A percentile compares a stretch with the other conserved stretches of the same genome.
Conservation (phyloP, 192 early-diverging fungal species). For the Thamnidium elegans region DNA sequence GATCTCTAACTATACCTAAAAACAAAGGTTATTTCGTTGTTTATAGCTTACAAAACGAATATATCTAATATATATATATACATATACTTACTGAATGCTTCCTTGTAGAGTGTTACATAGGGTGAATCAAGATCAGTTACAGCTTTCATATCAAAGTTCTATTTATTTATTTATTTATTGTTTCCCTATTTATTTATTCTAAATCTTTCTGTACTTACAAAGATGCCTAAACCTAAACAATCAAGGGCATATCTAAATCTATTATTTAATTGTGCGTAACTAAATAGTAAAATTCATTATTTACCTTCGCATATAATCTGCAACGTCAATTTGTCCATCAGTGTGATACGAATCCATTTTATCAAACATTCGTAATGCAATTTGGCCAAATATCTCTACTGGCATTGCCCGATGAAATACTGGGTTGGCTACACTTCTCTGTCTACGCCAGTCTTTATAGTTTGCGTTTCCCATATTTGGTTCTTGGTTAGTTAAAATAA, state of each 20-base stretch:
- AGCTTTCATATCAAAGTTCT: slow-evolving; percentile 5
- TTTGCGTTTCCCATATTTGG: neutral
- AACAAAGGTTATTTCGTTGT: too few species aligned
- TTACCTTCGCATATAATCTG: too few species aligned
- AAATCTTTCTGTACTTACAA: too few species aligned
- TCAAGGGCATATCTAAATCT: too few species aligned
- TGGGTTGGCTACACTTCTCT: slow-evolving; percentile 11
- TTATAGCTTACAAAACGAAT: too few species aligned
- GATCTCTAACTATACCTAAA: neutral
- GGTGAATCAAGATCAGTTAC: slow-evolving; percentile 1
- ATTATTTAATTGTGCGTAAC: too few species aligned
- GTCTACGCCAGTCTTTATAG: neutral
- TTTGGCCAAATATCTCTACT: slow-evolving; percentile 9
- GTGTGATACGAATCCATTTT: too few species aligned
- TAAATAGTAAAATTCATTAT: too few species aligned
- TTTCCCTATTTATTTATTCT: too few species aligned
- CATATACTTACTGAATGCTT: slow-evolving; percentile 1
- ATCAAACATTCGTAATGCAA: slow-evolving; percentile 1
- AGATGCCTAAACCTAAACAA: too few species aligned
- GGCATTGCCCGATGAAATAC: slow-evolving; percentile 19
- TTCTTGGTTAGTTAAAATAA: neutral
- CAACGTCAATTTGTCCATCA: too few species aligned
- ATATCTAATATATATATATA: too few species aligned
- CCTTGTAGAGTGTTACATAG: neutral
- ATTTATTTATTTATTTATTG: neutral